phyloP scores from a whole-genome alignment of 331 rosid species.

The Rhamnella rubrinervis region DNA sequence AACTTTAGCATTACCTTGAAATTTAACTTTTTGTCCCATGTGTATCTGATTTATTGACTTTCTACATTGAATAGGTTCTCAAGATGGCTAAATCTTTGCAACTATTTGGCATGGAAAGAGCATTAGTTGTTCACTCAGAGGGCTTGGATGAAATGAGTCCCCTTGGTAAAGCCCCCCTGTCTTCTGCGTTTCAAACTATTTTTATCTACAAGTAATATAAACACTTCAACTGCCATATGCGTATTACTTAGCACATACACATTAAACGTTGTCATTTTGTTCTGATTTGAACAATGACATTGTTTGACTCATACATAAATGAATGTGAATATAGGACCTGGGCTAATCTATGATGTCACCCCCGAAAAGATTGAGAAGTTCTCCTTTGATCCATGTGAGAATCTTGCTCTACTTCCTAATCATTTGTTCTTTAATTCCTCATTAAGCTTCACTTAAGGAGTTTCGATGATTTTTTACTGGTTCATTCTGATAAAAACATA shows the following conservation, averaged over 20 bases:
- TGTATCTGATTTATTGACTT: conserved; percentile 18
- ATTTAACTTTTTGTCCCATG: background rate
- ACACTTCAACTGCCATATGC: background rate
- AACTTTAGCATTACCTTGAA: background rate
- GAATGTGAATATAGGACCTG: conserved; percentile 63
- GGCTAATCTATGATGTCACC: conserved; percentile 75
- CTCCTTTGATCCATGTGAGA: conserved; percentile 86
- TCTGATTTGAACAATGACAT: background rate
- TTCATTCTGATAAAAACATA: conserved; percentile 18
- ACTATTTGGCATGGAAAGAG: conserved; percentile 85
- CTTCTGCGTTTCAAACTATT: conserved; percentile 7
- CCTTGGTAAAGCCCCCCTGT: conserved; percentile 56
- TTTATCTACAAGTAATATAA: conserved; percentile 13
- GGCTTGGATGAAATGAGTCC: conserved; percentile 99
- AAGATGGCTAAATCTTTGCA: conserved; percentile 89
- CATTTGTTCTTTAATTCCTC: background rate
- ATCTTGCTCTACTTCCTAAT: conserved; percentile 14
- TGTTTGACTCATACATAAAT: background rate
- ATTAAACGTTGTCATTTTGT: too few species aligned
- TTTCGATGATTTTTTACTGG: background rate
- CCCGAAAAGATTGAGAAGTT: conserved; percentile 67
- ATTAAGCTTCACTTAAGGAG: background rate
- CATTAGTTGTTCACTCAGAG: conserved; percentile 95
- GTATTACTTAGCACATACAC: too few species aligned
- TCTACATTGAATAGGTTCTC: conserved; percentile 50